These are phyloP conservation scores for Fusarium nodosum DNA, from an alignment of 2,329 filamentous ascomycete genomes.

Conservation along the genomic window DNA sequence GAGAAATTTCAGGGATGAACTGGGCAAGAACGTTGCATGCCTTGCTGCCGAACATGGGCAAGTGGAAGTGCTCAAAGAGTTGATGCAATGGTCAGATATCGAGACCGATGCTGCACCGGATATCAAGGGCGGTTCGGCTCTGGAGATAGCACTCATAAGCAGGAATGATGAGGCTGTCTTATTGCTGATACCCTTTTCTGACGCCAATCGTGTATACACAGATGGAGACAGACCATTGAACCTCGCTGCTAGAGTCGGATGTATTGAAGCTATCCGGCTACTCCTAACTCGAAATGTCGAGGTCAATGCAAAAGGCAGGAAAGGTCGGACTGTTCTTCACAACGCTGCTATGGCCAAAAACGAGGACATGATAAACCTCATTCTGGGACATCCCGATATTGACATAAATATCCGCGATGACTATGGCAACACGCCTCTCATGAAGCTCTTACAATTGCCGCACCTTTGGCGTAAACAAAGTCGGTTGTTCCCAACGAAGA, in stretches of 20 bases:
- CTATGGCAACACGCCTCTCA: background rate
- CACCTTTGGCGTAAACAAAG: too few species aligned
- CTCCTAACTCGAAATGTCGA: accelerated
- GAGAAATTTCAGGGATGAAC: background rate
- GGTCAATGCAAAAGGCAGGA: background rate
- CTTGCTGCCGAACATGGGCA: background rate
- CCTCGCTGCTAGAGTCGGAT: accelerated
- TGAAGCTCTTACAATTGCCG: background rate
- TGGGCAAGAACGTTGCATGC: background rate
- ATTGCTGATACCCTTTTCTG: background rate
- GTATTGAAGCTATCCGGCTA: accelerated
- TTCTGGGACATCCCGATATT: background rate
- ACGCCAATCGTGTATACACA: accelerated
- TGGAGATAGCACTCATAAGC: background rate
- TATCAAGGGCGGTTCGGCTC: accelerated
- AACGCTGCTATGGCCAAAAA: background rate
- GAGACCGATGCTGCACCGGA: accelerated
- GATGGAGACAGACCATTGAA: accelerated
- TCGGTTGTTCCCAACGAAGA: too few species aligned
- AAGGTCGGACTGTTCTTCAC: background rate
- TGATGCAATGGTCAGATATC: background rate
- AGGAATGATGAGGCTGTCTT: background rate
- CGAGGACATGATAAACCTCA: background rate
- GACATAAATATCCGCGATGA: background rate
- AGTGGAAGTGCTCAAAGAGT: background rate